phyloP scores from a whole-genome alignment of 225 moss, liverwort and hornwort species.

The Bryum argenteum region DNA sequence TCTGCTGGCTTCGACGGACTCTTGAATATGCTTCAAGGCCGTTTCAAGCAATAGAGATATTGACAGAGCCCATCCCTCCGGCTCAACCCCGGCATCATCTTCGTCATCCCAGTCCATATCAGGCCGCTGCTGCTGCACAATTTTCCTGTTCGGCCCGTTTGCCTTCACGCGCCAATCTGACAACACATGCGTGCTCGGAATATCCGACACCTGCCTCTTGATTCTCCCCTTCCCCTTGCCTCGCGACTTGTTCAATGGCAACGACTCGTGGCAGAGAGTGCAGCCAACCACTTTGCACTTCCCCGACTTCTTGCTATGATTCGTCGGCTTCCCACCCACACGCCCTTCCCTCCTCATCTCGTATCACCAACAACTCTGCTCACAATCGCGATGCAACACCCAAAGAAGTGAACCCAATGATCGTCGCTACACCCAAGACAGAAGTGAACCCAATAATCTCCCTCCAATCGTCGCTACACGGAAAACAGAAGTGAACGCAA shows the following conservation, averaged over 20 bases:
- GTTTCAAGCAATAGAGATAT: slow-evolving; percentile 56
- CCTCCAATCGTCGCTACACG: not conserved
- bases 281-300: slow-evolving; percentile 51
- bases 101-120: slow-evolving; percentile 26
- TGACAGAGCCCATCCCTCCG: slow-evolving; percentile 55
- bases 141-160: slow-evolving; percentile 18
- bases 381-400: not conserved
- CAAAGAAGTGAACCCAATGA: too few relatives aligned
- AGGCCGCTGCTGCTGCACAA: slow-evolving; percentile 27
- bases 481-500: not conserved
- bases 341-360: slow-evolving; percentile 67
- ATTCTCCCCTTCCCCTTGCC: slow-evolving; percentile 54
- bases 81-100: not conserved
- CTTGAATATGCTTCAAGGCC: slow-evolving; percentile 46
- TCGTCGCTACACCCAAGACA: not conserved
- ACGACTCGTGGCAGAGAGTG: slow-evolving; percentile 42
- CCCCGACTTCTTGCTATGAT: slow-evolving; percentile 37
- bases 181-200: slow-evolving; percentile 49
- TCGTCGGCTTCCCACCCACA: slow-evolving; percentile 35
- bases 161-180: slow-evolving; percentile 49
- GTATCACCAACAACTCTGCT: not conserved
- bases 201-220: slow-evolving; percentile 49
- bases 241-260: slow-evolving; percentile 51
- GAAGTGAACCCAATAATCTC: too few relatives aligned
- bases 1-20: slow-evolving; percentile 34